Base-by-base conservation (phyloP, 2,329 filamentous ascomycete genomes). In the Pseudonectria buxi region DNA sequence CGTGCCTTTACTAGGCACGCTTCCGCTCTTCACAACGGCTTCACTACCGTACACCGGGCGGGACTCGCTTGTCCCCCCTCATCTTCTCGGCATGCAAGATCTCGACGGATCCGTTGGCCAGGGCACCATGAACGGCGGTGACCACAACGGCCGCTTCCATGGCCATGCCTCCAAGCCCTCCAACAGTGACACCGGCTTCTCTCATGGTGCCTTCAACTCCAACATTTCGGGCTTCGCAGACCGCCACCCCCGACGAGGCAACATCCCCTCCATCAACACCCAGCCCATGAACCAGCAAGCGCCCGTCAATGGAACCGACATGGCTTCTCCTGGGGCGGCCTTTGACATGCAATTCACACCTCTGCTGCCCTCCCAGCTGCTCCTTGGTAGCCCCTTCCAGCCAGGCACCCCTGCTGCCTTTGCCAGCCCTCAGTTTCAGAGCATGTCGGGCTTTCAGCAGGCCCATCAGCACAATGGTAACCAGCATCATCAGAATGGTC, bases 331-430 rank as follows among this genome's bases (percentile, higher is more conserved):
- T 12, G 88, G 85, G 28, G 90, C 87, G 34, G 87, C 77, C 28
- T 94, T 88, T 57, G 92, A 96, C 57, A 95, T 96, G 90, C 92
- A 96, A 66, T 96, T 95, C 64, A 95, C 92, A 10, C 90, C 92
- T 46, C 75, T 98, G 47, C 78, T 98, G 26, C 92, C 92, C 25
- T 96, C 90, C 24, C 87, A 95, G 65, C 72, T 98, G 51, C 78
- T 98, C 16, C 82, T 96, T 33, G 92, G 92, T 31, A 95, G 88
- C 63, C 92, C 92, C 13, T 96, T 96, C 66, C 92, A 96, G 65
- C 88, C 92, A 11, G 92, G 89, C 28, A 95, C 86, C 5, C 90
- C 90, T 4, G 86, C 83, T 24, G 82, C 86, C 26, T 96, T 95
- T 64, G 80, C 82, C 43, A 95, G 85, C 47, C 84, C 89, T 26